Evolutionary conservation across 805 yeast species (phyloP), one percentile per base, ranked within the genome.

Genomic region (Barnettozyma wickerhamii): DNA sequence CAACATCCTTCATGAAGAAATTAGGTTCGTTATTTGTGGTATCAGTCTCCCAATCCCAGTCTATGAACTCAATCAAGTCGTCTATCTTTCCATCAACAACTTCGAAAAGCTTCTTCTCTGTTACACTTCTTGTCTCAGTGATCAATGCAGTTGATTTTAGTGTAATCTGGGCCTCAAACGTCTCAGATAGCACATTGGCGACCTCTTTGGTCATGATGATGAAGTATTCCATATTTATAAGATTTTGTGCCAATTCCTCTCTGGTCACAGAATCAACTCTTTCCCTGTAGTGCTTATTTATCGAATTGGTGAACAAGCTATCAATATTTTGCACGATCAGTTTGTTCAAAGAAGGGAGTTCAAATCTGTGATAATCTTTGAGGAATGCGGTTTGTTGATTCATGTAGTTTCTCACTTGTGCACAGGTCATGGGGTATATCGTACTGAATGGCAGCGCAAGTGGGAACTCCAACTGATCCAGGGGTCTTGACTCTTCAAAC

Each of bases 241-340:
- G 71, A 50, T 87, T 86, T 65, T 93, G 98, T 0, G 96, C 83
- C 20, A 88, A 75, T 50, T 88, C 90, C 61, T 91, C 98, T 56
- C 95, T 85, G 47, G 89, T 84, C 10, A 82, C 76, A 2, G 89
- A 73, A 49, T 77, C 74, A 36, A 84, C 72, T 45, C 79, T 78
- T 12, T 72, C 70, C 42, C 75, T 71, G 35, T 85, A 75, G 45
- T 81, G 77, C 30, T 69, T 69, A 50, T 87, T 74, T 1, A 91
- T 84, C 2, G 85, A 76, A 33, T 75, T 73, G 15, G 75, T 72
- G 46, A 90, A 68, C n/a, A 88, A 75, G 18, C 65, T 58, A 54
- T 93, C 97, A 40, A 89, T 71, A 2, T 81, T 68, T 9, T 67
- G 69, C 12, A 75, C 72, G 37, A 84, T 66, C 17, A 81, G 71